phyloP scores from a whole-genome alignment of 1,284 basidiomycete species.

The Papiliotrema terrestris region DNA sequence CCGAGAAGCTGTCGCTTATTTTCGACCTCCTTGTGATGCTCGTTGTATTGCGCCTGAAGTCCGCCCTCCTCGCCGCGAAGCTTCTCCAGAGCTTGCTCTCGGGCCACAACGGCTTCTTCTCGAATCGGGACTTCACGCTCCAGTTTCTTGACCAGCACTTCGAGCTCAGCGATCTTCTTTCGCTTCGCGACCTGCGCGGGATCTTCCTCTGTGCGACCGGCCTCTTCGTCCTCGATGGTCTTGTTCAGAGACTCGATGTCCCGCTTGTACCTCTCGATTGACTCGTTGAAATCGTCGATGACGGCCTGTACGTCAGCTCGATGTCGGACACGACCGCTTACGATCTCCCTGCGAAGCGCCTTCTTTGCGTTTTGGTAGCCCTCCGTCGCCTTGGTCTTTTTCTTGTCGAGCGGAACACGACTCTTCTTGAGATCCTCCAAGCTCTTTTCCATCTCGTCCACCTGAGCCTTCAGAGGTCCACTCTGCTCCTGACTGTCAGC shows the following conservation, averaged over 20 bases:
- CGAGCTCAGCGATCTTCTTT: background rate
- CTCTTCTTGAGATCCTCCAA: background rate
- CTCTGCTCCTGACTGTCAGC: too few relatives aligned
- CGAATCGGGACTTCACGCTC: constrained; percentile 27
- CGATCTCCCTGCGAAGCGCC: background rate
- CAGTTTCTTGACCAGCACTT: background rate
- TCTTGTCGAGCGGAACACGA: background rate
- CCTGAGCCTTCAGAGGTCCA: constrained; percentile 1
- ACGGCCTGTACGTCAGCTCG: background rate
- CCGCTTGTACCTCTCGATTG: constrained; percentile 9
- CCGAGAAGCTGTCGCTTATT: constrained; percentile 35
- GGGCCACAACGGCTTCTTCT: constrained; percentile 61
- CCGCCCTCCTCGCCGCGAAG: constrained; percentile 59
- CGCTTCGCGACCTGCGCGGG: background rate
- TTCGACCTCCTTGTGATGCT: constrained; percentile 55
- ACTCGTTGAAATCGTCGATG: background rate
- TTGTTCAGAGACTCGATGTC: constrained; percentile 10
- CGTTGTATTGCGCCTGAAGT: constrained; percentile 67
- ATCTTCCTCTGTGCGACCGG: background rate
- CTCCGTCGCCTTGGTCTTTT: background rate
- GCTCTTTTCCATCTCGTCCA: background rate
- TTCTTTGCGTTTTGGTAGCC: background rate
- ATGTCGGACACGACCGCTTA: background rate
- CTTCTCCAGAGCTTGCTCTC: constrained; percentile 58
- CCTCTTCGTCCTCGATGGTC: constrained; percentile 13